Conservation (phyloP, 169 alveolate species). For the Cryptosporidium ubiquitum region DNA sequence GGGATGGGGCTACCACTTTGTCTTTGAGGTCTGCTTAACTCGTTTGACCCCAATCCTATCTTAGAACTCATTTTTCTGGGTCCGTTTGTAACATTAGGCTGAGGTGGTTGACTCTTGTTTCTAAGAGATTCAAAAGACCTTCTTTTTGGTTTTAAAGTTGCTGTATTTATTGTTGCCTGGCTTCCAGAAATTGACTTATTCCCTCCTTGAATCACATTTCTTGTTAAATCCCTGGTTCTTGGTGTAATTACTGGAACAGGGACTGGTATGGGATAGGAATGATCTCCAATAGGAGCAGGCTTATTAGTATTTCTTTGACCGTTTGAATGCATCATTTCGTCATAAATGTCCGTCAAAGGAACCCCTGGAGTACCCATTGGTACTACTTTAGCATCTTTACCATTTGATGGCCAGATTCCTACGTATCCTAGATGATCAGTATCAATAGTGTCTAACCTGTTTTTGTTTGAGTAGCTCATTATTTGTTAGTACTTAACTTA, state of each 20-base stretch:
- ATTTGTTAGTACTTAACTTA: neutral
- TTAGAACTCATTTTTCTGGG: neutral
- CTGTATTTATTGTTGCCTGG: neutral
- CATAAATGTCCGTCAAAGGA: slow-evolving; percentile 60
- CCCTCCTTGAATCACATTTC: slow-evolving; percentile 9
- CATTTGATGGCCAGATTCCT: slow-evolving; percentile 60
- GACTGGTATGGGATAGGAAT: slow-evolving; percentile 69
- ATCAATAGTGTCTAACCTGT: neutral
- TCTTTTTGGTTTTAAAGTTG: slow-evolving; percentile 24
- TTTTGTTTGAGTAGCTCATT: slow-evolving; percentile 13
- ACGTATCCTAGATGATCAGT: slow-evolving; percentile 21
- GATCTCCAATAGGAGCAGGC: slow-evolving; percentile 48
- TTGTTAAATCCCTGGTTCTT: slow-evolving; percentile 42
- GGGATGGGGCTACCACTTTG: neutral
- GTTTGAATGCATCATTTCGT: slow-evolving; percentile 44
- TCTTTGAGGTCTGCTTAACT: slow-evolving; percentile 10
- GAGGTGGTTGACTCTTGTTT: slow-evolving; percentile 20
- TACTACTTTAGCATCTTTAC: slow-evolving; percentile 29
- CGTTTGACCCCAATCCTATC: neutral
- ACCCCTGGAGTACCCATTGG: slow-evolving; percentile 73
- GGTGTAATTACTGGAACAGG: slow-evolving; percentile 74
- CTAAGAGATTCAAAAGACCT: slow-evolving; percentile 22
- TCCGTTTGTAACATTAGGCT: neutral
- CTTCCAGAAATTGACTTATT: neutral
- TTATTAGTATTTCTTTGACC: neutral